phyloP scores from a whole-genome alignment of 768 basidiomycete genomes.

The Tremella fuciformis region DNA sequence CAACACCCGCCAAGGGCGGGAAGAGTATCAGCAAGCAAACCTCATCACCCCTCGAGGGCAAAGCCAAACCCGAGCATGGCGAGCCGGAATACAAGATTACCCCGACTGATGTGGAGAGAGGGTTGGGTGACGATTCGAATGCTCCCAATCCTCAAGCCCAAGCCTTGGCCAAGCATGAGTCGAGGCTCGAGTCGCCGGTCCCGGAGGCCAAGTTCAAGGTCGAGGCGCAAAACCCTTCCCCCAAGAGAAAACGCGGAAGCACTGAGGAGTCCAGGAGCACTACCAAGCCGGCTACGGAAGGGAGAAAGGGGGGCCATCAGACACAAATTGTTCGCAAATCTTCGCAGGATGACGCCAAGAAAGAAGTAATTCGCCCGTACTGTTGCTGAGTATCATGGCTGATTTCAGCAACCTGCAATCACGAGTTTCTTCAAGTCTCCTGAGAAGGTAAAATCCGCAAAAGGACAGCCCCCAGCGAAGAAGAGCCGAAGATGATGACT shows the following conservation, averaged over 20 bases:
- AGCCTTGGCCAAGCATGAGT: slow-evolving; percentile 11
- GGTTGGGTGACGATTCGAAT: slow-evolving; percentile 47
- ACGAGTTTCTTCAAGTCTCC: slow-evolving; percentile 42
- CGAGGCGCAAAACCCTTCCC: slow-evolving; percentile 3
- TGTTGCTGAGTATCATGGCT: slow-evolving; percentile 1
- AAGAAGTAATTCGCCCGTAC: slow-evolving; percentile 23
- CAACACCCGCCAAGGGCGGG: slow-evolving; percentile 18
- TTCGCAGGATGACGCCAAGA: slow-evolving; percentile 17
- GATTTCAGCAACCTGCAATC: slow-evolving; percentile 40
- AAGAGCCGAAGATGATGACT: neutral
- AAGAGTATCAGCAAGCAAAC: slow-evolving; percentile 4
- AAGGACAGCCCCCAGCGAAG: neutral
- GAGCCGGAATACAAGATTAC: slow-evolving; percentile 21
- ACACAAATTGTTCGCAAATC: slow-evolving; percentile 33
- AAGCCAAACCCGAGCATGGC: slow-evolving; percentile 15
- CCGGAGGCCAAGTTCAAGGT: neutral
- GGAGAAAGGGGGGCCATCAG: slow-evolving; percentile 33
- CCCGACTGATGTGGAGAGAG: slow-evolving; percentile 24
- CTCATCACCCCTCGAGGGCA: neutral
- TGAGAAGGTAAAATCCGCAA: neutral
- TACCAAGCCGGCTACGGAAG: slow-evolving; percentile 4
- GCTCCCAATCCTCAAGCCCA: slow-evolving; percentile 33
- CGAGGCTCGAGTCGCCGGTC: neutral
- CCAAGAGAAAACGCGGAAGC: slow-evolving; percentile 13
- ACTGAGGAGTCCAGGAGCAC: slow-evolving; percentile 7